phyloP scores from a whole-genome alignment of 306 rosid genomes.

The Dalbergia cultrata region DNA sequence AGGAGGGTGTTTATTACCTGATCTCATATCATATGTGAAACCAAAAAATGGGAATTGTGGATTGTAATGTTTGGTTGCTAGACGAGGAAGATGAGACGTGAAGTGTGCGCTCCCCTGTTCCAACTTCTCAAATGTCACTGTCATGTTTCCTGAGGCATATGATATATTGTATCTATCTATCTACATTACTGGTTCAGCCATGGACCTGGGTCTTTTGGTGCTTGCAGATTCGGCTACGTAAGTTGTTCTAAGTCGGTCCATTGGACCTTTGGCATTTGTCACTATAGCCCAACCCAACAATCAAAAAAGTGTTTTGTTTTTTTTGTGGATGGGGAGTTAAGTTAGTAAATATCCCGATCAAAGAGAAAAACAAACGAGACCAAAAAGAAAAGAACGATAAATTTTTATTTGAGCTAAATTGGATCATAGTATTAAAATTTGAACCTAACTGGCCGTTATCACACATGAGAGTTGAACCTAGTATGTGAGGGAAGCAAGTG shows the following conservation, averaged over 20 bases:
- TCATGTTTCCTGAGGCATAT: neutral
- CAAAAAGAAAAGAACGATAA: too few species aligned
- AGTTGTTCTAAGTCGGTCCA: neutral
- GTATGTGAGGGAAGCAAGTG: too few species aligned
- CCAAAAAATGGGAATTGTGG: constrained; percentile 6
- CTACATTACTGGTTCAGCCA: neutral
- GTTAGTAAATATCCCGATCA: too few species aligned
- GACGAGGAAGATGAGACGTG: constrained; percentile 21
- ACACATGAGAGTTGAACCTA: too few species aligned
- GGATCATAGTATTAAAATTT: too few species aligned
- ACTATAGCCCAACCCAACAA: neutral
- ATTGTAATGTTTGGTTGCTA: neutral
- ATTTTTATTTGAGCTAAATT: too few species aligned
- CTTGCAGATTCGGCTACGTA: neutral
- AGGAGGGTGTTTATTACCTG: constrained; percentile 49
- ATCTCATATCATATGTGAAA: constrained; percentile 3
- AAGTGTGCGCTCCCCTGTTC: neutral
- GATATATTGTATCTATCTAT: neutral
- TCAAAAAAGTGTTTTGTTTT: neutral
- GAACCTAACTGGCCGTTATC: too few species aligned
- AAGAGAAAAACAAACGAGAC: too few species aligned
- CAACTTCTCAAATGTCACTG: neutral
- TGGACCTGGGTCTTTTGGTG: neutral
- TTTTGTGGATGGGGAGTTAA: too few species aligned
- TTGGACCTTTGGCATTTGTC: neutral